These are phyloP conservation scores for Aspergillus carlsbadensis DNA, from an alignment of 495 filamentous ascomycete species.

Conservation along the genomic window DNA sequence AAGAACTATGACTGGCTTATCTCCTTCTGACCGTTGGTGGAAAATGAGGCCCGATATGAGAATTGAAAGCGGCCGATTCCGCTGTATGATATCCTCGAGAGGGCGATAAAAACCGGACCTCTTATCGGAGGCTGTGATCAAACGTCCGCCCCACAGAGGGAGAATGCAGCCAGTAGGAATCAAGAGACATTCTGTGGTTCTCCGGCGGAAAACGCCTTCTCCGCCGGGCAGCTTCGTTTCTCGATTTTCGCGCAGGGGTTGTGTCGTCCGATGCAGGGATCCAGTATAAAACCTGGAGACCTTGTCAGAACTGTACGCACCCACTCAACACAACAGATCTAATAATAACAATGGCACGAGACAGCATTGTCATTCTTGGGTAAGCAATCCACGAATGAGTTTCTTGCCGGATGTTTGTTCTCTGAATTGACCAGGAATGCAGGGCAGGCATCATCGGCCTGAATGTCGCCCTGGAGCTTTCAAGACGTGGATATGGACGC, in stretches of 20 bases:
- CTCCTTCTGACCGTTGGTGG: no score
- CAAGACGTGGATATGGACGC: slow-evolving; percentile 25
- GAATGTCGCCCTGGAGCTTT: slow-evolving; percentile 32
- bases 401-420: not conserved
- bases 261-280: not conserved
- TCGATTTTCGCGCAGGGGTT: no score
- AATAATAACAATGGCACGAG: slow-evolving; percentile 10
- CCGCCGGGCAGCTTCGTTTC: not conserved
- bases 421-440: not conserved
- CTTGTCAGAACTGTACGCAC: not conserved
- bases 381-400: not conserved
- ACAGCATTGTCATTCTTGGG: slow-evolving; percentile 23
- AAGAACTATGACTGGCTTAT: no score
- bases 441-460: slow-evolving; percentile 37
- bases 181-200: not conserved
- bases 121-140: no score
- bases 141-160: not conserved
- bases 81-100: no score
- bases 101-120: no score
- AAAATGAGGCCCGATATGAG: no score
- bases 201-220: not conserved
- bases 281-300: not conserved
- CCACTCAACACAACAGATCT: not conserved
- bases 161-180: slow-evolving; percentile 21
- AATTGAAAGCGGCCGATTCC: no score